Evolutionary conservation across 768 basidiomycete genomes (phyloP), one percentile per base, ranked within the genome.

Genomic region (Tricholoma flavovirens): DNA sequence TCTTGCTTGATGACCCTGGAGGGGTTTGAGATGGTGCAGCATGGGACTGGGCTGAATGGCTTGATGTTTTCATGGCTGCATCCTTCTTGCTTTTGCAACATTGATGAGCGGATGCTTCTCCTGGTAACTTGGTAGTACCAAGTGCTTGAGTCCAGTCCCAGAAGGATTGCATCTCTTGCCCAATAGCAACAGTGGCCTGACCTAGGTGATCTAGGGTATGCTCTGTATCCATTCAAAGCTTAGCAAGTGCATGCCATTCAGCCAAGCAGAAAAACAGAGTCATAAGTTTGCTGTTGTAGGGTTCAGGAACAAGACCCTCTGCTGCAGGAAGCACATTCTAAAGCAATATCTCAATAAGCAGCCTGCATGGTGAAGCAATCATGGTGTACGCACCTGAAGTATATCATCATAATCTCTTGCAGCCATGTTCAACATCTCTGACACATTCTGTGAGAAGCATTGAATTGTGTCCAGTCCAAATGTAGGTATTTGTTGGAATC

Each of bases 271-370:
- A 72, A 0, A 72, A 40, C 0, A 73, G 58, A 2, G 59, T 56
- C 0, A 64, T 58, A 0, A 71, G 50, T 0, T 56, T 54, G 4
- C 42, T 5, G 11, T 73, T 62, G 15, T 72, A 62, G 0, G 54
- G 53, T 5, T 60, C 42, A 0, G 65, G 69, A 0, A 76, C 54
- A 0, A 76, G 65, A 3, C 69, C 64, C 5, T 74, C 69, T 14
- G 76, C 66, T 0, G 56, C 62, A 1, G 75, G 73, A 0, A 77
- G 71, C 7, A 62, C 53, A 55, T 70, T 70, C 68, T 71, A 22
- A 14, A 29, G 21, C n/a, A 17, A 6, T 4, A 32, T 29, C n/a
- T n/a, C n/a, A 49, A 14, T n/a, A 29, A 29, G 6, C 15, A 3
- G 10, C 17, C 14, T 42, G 3, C 9, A 15, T 4, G 21, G 21